Evolutionary conservation across 192 early-diverging fungal genomes (phyloP).

Genomic region (Globomyces pollinis-pini): DNA sequence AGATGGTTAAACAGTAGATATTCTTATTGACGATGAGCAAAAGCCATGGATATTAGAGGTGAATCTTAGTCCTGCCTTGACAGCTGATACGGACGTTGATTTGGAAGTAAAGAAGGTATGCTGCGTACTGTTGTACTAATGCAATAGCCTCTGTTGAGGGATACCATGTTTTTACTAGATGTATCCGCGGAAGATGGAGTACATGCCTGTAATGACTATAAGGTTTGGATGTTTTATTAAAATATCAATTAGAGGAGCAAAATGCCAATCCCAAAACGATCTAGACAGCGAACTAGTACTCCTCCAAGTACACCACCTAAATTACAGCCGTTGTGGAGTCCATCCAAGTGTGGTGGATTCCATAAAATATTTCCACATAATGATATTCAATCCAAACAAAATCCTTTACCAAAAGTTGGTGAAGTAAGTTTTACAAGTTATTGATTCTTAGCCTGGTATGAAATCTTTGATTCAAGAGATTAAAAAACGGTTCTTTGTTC

Average conservation of each 20-base stretch:
- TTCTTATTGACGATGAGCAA: slow-evolving; percentile 29
- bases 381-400: not conserved
- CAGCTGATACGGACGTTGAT: slow-evolving; percentile 33
- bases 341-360: not conserved
- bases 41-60: slow-evolving; percentile 45
- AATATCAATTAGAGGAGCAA: not conserved
- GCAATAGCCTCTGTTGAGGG: slow-evolving; percentile 27
- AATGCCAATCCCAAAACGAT: not conserved
- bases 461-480: slow-evolving; percentile 27
- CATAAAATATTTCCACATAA: slow-evolving; percentile 1
- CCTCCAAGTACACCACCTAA: not conserved
- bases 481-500: slow-evolving; percentile 19
- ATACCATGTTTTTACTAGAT: slow-evolving; percentile 21
- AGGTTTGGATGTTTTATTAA: not conserved
- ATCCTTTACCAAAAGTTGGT: not conserved
- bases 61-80: slow-evolving; percentile 40
- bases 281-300: slow-evolving; percentile 1
- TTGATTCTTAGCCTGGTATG: slow-evolving; percentile 23
- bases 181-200: slow-evolving; percentile 19
- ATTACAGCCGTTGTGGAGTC: slow-evolving; percentile 3
- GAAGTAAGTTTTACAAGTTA: slow-evolving; percentile 17
- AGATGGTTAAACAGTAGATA: too few relatives aligned
- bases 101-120: slow-evolving; percentile 35
- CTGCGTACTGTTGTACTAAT: too few relatives aligned
- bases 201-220: slow-evolving; percentile 3